Conservation (phyloP, 2,329 filamentous ascomycete genomes). For the Colletotrichum noveboracense region DNA sequence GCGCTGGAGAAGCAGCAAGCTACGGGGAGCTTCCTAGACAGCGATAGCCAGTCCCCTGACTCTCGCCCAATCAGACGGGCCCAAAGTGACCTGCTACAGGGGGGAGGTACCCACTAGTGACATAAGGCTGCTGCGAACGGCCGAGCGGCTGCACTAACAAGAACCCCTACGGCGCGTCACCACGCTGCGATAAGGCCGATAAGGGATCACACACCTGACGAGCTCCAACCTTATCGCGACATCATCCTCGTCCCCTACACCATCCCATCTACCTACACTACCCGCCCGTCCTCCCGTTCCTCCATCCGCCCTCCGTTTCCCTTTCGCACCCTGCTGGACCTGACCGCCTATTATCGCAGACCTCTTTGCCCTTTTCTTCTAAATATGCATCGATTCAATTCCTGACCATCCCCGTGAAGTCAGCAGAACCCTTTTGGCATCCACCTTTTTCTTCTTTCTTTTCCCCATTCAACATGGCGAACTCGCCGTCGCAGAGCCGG, state of each 20-base stretch:
- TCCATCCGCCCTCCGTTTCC: neutral
- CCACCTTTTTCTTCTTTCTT: neutral
- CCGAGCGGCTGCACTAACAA: neutral
- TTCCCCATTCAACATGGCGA: constrained; percentile 22
- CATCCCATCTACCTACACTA: neutral
- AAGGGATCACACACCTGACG: constrained; percentile 10
- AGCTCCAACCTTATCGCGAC: constrained; percentile 23
- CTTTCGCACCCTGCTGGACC: neutral
- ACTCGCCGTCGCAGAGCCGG: constrained; percentile 14
- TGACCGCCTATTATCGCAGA: neutral
- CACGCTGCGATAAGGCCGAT: neutral
- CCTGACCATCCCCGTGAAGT: constrained; percentile 8
- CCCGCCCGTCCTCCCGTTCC: neutral
- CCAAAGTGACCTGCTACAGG: neutral
- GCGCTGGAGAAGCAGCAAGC: neutral
- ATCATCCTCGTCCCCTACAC: constrained; percentile 16
- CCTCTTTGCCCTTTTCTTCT: neutral
- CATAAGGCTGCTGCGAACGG: constrained; percentile 16
- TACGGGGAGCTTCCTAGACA: constrained; percentile 1
- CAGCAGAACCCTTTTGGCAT: neutral
- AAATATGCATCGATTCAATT: constrained; percentile 22
- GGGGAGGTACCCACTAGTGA: constrained; percentile 1
- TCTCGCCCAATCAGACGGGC: neutral
- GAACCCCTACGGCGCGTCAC: neutral
- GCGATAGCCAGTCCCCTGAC: neutral